Evolutionary conservation across 2,329 filamentous ascomycete species (phyloP), one percentile per base, ranked within the genome.

Genomic region (Alternaria panax): DNA sequence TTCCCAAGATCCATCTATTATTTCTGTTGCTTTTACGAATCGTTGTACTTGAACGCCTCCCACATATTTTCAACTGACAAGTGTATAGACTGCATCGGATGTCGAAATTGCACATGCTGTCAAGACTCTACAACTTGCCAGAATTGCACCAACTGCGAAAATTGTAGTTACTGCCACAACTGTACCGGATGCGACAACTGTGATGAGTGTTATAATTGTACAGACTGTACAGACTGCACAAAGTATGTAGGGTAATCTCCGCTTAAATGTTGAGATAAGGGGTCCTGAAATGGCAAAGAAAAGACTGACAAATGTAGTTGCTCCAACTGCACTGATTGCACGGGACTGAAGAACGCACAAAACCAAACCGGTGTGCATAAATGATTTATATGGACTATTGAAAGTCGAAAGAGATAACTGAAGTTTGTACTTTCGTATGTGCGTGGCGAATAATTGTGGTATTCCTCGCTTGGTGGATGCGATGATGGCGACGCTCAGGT

Each of bases 351-450:
- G 42, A 46, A 59, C 20, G 51, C 41, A 16, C 46, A 53, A 4
- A 56, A 62, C 11, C 27, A 62, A 50, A 60, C 28, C 6, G 52
- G 51, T 20, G 52, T 62, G 9, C 60, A 62, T 28, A 47, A 57
- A 30, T 51, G 27, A 45, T 25, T 42, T 16, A 12, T 22, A 41
- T 28, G 14, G 18, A 30, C 50, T 28, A 40, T 36, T 2, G 14
- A 36, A 9, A 9, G 24, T 36, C 14, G 18, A 34, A 36, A 4
- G 14, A 18, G 9, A 8, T 22, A 5, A n/a, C 7, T 24, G 30
- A 7, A 16, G 20, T 20, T 24, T 9, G 45, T 18, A 36, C 14
- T 25, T 9, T 47, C 16, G 18, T 24, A 34, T 27, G 34, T 40
- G 47, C n/a, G n/a, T 28, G 22, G 11, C 18, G 16, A 24, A 11